Conservation (phyloP, 78 protist genomes). For the Speleostelium caveatum region DNA sequence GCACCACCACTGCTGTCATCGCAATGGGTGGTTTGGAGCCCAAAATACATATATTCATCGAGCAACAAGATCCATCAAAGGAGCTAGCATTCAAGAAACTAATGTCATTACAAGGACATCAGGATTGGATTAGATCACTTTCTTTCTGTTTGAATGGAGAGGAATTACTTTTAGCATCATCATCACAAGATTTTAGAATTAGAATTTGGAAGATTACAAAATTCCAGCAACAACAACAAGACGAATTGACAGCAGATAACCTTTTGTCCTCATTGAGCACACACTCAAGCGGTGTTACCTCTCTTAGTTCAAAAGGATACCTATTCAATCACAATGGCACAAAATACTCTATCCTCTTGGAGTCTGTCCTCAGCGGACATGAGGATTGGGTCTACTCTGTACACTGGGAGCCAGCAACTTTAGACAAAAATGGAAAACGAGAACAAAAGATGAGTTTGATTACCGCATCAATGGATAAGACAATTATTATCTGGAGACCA, state of each 20-base stretch:
- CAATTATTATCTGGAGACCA: constrained; percentile 77
- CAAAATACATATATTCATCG: constrained; percentile 61
- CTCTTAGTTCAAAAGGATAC: constrained; percentile 59
- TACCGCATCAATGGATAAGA: constrained; percentile 83
- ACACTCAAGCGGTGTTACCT: constrained; percentile 17
- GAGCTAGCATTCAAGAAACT: constrained; percentile 19
- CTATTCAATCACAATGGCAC: constrained; percentile 23
- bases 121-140: constrained; percentile 76
- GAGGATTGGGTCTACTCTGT: constrained; percentile 80
- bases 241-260: neutral
- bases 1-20: constrained; percentile 37
- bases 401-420: constrained; percentile 60
- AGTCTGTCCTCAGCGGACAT: constrained; percentile 80
- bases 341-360: constrained; percentile 18
- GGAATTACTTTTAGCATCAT: constrained; percentile 62
- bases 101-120: constrained; percentile 80
- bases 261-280: constrained; percentile 16
- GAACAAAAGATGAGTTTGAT: constrained; percentile 53
- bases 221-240: constrained; percentile 5
- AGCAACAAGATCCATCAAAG: neutral
- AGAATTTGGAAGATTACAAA: constrained; percentile 61
- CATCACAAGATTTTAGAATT: constrained; percentile 76
- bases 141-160: constrained; percentile 21
- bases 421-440: neutral
- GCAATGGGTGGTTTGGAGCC: constrained; percentile 78